Evolutionary conservation across 2,329 filamentous ascomycete genomes (phyloP), one percentile per base, ranked within the genome.

Genomic region (Claviceps lovelessii): DNA sequence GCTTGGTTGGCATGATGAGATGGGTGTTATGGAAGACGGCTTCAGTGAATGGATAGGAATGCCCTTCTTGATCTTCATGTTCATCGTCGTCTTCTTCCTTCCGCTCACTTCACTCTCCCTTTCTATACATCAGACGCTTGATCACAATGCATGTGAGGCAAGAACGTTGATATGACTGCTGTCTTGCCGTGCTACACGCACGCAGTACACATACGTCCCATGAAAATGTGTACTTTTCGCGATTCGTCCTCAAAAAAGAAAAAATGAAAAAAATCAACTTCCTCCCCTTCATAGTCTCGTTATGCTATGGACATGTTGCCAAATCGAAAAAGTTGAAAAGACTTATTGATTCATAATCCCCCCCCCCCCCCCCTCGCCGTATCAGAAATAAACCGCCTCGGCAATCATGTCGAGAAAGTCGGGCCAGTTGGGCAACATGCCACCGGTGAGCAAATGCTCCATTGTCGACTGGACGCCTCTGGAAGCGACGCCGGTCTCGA

Each of bases 401-500:
- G 75, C 65, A 19, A 76, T 58, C 49, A 71, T 61, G 60, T 78
- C 75, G 46, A 75, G 72, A n/a, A 75, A 37, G 54, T 77, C 71
- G 2, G 66, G 61, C 44, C 75, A 49, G 3, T 68, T 68, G 5
- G 73, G 74, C 47, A 70, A 57, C 45, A 61, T 63, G 2, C 70
- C 68, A 37, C 63, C 59, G 23, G 60, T 59, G 2, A 75, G 51
- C 4, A 68, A 61, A 13, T 59, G 62, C 55, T 68, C 67, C 29
- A 74, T 56, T 35, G 64, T 63, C 44, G 60, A 55, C 44, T 64
- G 56, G 39, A 60, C 47, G 52, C 56, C 46, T 53, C 54, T 28
- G 59, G 62, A 41, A 62, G 66, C 72, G 35, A 76, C 70, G 49
- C 77, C 78, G 33, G 76, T 80, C 62, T 81, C 75, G 52, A 83